Percentiles rank a stretch among this genome's conserved stretches.
Evolutionary conservation across 805 yeast genomes (phyloP).

Genomic region (Candida andamanensis): DNA sequence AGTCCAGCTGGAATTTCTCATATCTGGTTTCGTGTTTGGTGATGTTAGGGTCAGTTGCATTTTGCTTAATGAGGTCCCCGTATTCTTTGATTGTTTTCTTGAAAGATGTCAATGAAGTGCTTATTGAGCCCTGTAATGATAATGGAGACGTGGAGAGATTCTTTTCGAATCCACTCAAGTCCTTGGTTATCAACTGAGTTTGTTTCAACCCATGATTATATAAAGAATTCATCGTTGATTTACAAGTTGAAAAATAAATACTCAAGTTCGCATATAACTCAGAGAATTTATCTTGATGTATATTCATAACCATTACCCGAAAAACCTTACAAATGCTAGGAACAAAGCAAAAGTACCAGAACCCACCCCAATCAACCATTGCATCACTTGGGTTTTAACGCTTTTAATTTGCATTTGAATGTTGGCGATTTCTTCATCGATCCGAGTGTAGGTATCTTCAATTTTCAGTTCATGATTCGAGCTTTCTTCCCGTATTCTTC

Average conservation of each 20-base stretch:
- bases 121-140: conserved; percentile 69
- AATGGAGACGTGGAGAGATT: conserved; percentile 67
- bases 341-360: conserved; percentile 97
- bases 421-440: conserved; percentile 92
- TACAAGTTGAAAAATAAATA: too few relatives aligned
- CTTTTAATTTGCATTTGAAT: conserved; percentile 93
- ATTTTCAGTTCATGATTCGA: conserved; percentile 90
- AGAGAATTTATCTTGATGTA: too few relatives aligned
- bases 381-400: conserved; percentile 94
- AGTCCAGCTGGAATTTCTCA: conserved; percentile 47
- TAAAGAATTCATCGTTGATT: conserved; percentile 69
- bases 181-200: conserved; percentile 65
- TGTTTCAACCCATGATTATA: conserved; percentile 90
- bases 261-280: too few relatives aligned
- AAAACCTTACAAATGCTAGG: conserved; percentile 81
- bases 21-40: conserved; percentile 52
- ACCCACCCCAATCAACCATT: conserved; percentile 97
- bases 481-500: conserved; percentile 90
- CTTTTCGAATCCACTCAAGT: conserved; percentile 59
- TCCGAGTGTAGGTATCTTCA: conserved; percentile 90
- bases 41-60: conserved; percentile 47
- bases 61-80: conserved; percentile 53
- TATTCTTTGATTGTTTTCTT: conserved; percentile 72
- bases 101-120: conserved; percentile 75
- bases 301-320: conserved; percentile 37